These are phyloP conservation scores for Chaetomiaceae sp. DNA, from an alignment of 2,329 filamentous ascomycete species.

Conservation along the genomic window DNA sequence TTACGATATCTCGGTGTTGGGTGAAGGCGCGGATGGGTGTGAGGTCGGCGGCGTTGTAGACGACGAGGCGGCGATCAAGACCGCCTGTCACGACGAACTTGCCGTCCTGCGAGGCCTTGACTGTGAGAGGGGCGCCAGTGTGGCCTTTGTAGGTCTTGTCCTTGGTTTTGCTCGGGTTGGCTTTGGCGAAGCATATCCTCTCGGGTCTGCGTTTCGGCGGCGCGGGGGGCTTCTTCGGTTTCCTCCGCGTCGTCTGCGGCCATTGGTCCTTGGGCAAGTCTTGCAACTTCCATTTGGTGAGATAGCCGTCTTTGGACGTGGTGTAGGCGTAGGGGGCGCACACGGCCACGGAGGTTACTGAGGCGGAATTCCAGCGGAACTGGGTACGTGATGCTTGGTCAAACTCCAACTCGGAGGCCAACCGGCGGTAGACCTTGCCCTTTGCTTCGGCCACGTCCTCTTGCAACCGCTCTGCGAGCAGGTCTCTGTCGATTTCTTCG, in stretches of 20 bases:
- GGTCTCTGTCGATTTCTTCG: conserved; percentile 83
- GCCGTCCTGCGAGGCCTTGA: conserved; percentile 84
- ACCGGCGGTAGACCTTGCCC: conserved; percentile 77
- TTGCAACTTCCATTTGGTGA: conserved; percentile 88
- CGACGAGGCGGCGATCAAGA: conserved; percentile 74
- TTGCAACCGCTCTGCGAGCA: conserved; percentile 84
- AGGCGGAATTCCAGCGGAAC: conserved; percentile 73
- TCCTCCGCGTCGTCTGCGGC: conserved; percentile 53
- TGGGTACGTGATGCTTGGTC: conserved; percentile 60
- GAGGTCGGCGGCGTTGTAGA: conserved; percentile 79
- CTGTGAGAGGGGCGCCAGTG: conserved; percentile 69
- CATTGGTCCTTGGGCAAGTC: conserved; percentile 57
- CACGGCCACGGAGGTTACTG: conserved; percentile 74
- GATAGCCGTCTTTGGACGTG: conserved; percentile 73
- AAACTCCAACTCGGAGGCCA: conserved; percentile 71
- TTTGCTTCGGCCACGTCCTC: conserved; percentile 92
- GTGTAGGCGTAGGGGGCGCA: conserved; percentile 82
- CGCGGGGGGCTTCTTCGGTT: conserved; percentile 53
- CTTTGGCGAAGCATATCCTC: conserved; percentile 59
- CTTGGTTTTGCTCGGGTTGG: conserved; percentile 53
- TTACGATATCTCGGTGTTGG: conserved; percentile 88
- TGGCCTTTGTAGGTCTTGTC: conserved; percentile 71
- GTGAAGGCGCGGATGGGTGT: conserved; percentile 76
- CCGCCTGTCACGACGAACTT: conserved; percentile 90
- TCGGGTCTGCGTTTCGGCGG: conserved; percentile 59